phyloP scores from a whole-genome alignment of 768 basidiomycete species.

The Tricholoma hemisulphureum region DNA sequence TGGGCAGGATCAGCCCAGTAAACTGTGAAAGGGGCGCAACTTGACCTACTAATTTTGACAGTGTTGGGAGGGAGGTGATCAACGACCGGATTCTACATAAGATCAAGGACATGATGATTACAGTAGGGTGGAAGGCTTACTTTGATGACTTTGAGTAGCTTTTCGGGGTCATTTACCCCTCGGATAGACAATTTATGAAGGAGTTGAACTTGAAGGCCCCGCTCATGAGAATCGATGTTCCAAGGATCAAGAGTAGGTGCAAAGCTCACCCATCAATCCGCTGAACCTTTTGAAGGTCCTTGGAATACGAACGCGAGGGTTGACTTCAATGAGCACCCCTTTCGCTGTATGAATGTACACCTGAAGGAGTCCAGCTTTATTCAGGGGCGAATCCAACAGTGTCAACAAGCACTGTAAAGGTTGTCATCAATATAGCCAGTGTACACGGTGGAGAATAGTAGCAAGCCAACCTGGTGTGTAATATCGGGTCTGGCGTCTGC shows the following conservation, averaged over 20 bases:
- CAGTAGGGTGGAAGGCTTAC: constrained; percentile 37
- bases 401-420: constrained; percentile 83
- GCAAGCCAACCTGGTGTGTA: constrained; percentile 81
- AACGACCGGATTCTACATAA: constrained; percentile 78
- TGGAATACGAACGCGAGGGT: constrained; percentile 96
- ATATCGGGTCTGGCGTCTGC: constrained; percentile 99
- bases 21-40: background rate
- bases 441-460: constrained; percentile 9
- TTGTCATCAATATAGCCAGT: constrained; percentile 5
- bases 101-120: constrained; percentile 1
- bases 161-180: constrained; percentile 95
- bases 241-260: constrained; percentile 5
- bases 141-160: constrained; percentile 95
- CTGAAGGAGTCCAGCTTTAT: constrained; percentile 95
- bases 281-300: constrained; percentile 98
- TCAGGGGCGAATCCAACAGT: constrained; percentile 93
- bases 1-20: constrained; percentile 28
- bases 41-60: constrained; percentile 83
- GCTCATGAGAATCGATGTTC: background rate
- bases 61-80: constrained; percentile 96
- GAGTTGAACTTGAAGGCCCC: constrained; percentile 72
- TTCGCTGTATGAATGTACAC: constrained; percentile 98
- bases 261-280: constrained; percentile 86
- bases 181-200: constrained; percentile 94
- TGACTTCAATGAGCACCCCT: constrained; percentile 96